Conservation (phyloP, 2,329 filamentous ascomycete species). For the Blastomyces percursus region DNA sequence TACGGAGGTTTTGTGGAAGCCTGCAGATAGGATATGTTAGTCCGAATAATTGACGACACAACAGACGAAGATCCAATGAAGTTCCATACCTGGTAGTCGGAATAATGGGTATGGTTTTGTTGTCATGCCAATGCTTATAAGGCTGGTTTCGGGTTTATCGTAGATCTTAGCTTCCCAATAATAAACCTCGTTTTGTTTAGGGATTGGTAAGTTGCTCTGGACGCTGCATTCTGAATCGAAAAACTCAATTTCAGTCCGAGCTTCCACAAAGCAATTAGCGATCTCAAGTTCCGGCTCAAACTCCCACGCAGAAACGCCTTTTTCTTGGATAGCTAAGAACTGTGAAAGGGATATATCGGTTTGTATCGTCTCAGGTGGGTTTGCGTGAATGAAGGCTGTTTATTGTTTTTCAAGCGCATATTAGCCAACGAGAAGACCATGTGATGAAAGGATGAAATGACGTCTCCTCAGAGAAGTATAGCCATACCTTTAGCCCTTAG, state of each 20-base stretch:
- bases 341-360: constrained; percentile 97
- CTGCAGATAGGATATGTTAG: constrained; percentile 34
- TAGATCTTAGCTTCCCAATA: constrained; percentile 99
- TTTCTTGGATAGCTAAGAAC: constrained; percentile 96
- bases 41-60: constrained; percentile 3
- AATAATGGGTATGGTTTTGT: constrained; percentile 97
- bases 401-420: constrained; percentile 29
- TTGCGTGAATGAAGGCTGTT: constrained; percentile 81
- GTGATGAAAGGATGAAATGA: not conserved
- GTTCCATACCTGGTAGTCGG: constrained; percentile 66
- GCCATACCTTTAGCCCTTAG: constrained; percentile 79
- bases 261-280: constrained; percentile 97
- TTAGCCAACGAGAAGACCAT: not conserved
- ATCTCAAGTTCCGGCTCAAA: constrained; percentile 99
- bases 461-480: constrained; percentile 2
- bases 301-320: constrained; percentile 98
- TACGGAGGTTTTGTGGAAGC: constrained; percentile 84
- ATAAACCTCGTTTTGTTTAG: constrained; percentile 98
- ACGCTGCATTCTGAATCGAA: constrained; percentile 97
- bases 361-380: constrained; percentile 87
- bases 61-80: constrained; percentile 5
- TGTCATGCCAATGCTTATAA: constrained; percentile 83
- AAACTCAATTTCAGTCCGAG: constrained; percentile 93
- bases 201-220: constrained; percentile 89
- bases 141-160: constrained; percentile 82